phyloP scores from a whole-genome alignment of 2,329 filamentous ascomycete genomes.

The Alternaria gaisen region DNA sequence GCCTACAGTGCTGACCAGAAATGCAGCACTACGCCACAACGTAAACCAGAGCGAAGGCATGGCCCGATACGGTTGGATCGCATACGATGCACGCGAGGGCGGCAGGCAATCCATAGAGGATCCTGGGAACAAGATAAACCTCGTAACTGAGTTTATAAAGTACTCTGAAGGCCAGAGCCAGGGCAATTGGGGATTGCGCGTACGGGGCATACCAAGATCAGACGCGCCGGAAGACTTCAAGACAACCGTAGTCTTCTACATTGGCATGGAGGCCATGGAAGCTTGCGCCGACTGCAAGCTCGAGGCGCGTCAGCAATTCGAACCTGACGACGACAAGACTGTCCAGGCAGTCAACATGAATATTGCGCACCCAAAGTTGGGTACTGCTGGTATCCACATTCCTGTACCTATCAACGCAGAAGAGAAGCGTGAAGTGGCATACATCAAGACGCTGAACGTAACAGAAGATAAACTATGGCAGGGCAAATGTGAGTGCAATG shows the following conservation, averaged over 20 bases:
- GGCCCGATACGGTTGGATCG: conserved; percentile 94
- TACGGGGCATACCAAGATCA: conserved; percentile 78
- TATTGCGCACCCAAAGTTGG: conserved; percentile 74
- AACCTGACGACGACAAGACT: conserved; percentile 55
- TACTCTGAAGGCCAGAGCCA: conserved; percentile 83
- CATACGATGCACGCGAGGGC: conserved; percentile 86
- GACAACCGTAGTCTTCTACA: conserved; percentile 82
- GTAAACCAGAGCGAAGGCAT: conserved; percentile 94
- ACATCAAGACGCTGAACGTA: conserved; percentile 71
- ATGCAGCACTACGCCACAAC: conserved; percentile 78
- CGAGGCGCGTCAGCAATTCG: conserved; percentile 64
- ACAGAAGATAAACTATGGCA: conserved; percentile 79
- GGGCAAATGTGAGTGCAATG: conserved; percentile 65
- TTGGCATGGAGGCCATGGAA: conserved; percentile 77
- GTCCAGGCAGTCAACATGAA: conserved; percentile 71
- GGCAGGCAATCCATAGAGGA: conserved; percentile 90
- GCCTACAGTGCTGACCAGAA: conserved; percentile 13
- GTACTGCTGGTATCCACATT: conserved; percentile 79
- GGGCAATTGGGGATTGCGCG: conserved; percentile 87
- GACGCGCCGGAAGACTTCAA: conserved; percentile 71
- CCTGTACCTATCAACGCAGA: conserved; percentile 66
- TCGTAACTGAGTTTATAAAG: conserved; percentile 93
- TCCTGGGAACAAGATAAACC: conserved; percentile 81
- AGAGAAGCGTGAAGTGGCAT: conserved; percentile 70
- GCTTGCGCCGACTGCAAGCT: conserved; percentile 57